Evolutionary conservation across 495 filamentous ascomycete species (phyloP), one percentile per base, ranked within the genome.

Genomic region (Trichoderma asperelloides): DNA sequence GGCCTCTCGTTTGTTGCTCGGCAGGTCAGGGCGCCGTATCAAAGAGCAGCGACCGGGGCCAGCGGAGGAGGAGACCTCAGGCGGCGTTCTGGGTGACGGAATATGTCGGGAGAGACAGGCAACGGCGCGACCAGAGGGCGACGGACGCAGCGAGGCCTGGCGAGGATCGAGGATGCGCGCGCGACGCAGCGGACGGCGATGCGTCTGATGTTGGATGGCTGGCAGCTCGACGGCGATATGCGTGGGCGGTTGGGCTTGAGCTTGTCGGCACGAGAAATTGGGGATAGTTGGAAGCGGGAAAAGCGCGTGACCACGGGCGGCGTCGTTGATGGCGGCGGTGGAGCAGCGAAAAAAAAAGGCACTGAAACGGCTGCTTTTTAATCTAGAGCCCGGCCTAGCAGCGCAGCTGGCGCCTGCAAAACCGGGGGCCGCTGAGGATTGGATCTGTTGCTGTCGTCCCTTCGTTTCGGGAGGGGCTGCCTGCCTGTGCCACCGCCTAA

Each of bases 301-400:
- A 60, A 60, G 55, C 55, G 55, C 55, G 55, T 60, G 55, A 60
- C 55, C 55, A 60, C 55, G 55, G 55, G 55, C 23, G 23, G 55
- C 23, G 23, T 27, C 27, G 13, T 60, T 30, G 55, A 28, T 60
- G 55, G 55, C 55, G 55, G 55, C 55, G 25, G 55, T 60, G 55
- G 55, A 60, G 55, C 55, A 60, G 55, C 13, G 43, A 47, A 47
- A 47, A 45, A 47, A 47, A 30, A 1, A 51, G 47, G 47, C n/a
- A n/a, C 33, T 37, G 33, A 7, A 37, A 8, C 33, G 33, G 33
- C 5, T 37, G 33, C 33, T 37, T 37, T 37, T 37, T 37, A 37
- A 37, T 37, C 33, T 37, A 37, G 33, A 37, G 33, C 33, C 33
- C 9, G 33, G 33, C 43, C 43, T n/a, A 12, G 43, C 43, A 7